Conservation (phyloP, 78 protist genomes). For the Planoprotostelium fungivorum region DNA sequence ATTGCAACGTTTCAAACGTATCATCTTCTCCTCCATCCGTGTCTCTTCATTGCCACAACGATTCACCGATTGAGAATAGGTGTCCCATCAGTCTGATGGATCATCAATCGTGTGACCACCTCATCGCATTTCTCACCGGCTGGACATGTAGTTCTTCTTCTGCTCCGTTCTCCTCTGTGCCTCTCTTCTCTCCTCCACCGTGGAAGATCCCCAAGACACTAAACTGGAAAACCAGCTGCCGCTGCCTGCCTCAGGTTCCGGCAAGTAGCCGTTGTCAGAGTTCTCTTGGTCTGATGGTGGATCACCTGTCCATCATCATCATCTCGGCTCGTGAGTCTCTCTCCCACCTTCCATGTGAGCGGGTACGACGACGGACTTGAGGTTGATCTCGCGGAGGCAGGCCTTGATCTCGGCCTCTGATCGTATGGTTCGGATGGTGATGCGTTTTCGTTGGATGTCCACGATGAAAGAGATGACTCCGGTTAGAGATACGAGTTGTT, state of each 20-base stretch:
- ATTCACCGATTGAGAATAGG: background rate
- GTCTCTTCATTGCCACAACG: background rate
- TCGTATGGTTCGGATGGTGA: background rate
- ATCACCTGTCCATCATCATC: background rate
- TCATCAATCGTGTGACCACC: background rate
- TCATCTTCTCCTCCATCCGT: too few relatives aligned
- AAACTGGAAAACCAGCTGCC: background rate
- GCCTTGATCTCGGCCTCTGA: background rate
- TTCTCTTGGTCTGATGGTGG: background rate
- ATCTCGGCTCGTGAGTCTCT: background rate
- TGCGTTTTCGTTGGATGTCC: background rate
- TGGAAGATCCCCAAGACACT: background rate
- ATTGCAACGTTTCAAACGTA: too few relatives aligned
- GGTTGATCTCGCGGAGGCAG: background rate
- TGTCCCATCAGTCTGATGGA: background rate
- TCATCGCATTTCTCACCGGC: background rate
- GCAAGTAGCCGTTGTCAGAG: background rate
- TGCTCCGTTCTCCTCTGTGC: background rate
- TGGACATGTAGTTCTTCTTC: background rate
- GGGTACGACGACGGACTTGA: background rate
- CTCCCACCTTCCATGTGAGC: background rate
- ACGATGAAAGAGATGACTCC: background rate
- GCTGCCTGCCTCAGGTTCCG: background rate
- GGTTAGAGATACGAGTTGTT: background rate
- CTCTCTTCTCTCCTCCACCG: background rate